phyloP scores from a whole-genome alignment of 345 rosid genomes.

The Physaria fendleri region DNA sequence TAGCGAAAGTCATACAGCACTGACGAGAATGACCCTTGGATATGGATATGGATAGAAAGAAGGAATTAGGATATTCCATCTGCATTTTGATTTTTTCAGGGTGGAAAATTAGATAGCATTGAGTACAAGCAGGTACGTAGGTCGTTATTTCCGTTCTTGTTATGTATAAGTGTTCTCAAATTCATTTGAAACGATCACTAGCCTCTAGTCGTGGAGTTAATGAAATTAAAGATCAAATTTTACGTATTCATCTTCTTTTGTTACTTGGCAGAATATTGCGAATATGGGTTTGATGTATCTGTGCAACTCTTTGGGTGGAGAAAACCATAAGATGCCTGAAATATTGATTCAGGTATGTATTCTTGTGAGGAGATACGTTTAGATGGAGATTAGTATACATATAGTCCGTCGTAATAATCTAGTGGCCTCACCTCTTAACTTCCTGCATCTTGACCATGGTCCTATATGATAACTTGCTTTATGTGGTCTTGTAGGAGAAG shows the following conservation, averaged over 20 bases:
- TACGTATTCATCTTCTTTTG: background rate
- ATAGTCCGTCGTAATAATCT: background rate
- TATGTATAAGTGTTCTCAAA: background rate
- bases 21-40: background rate
- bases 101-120: constrained; percentile 64
- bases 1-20: background rate
- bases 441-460: background rate
- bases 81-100: no score
- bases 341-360: constrained; percentile 36
- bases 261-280: constrained; percentile 34
- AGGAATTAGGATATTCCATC: constrained; percentile 12
- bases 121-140: constrained; percentile 71
- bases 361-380: background rate
- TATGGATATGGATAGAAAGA: background rate
- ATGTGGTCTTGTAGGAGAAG: constrained; percentile 52
- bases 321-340: constrained; percentile 32
- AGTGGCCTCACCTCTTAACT: background rate
- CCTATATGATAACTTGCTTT: background rate
- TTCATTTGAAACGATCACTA: background rate
- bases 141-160: constrained; percentile 3
- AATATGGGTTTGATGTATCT: constrained; percentile 41
- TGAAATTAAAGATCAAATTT: background rate
- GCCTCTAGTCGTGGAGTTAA: background rate
- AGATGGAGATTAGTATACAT: background rate
- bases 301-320: constrained; percentile 39